phyloP scores from a whole-genome alignment of 768 basidiomycete genomes.

The Leccinum subtestaceum region DNA sequence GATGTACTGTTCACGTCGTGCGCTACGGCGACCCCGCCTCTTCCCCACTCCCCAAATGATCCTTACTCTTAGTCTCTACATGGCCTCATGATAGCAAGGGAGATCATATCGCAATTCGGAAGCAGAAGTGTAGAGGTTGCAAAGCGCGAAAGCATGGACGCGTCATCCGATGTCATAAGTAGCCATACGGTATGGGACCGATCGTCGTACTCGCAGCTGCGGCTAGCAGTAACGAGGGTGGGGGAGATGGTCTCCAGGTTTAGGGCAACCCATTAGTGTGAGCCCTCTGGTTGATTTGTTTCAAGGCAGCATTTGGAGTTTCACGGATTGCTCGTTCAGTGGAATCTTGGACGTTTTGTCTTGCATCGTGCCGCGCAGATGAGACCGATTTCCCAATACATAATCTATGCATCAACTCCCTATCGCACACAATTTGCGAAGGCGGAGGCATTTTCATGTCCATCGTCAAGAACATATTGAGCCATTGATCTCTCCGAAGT shows the following conservation, averaged over 20 bases:
- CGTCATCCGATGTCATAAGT: background rate
- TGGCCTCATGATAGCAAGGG: background rate
- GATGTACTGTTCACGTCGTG: background rate
- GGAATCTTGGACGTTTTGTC: background rate
- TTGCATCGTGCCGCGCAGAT: background rate
- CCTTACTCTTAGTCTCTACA: background rate
- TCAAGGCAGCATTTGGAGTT: background rate
- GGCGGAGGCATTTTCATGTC: background rate
- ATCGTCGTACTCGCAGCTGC: background rate
- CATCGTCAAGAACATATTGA: background rate
- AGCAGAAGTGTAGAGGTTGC: background rate
- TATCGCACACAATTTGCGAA: background rate
- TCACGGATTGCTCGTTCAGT: background rate
- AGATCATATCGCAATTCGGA: background rate
- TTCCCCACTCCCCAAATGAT: background rate
- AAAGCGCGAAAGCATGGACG: background rate
- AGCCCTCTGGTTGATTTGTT: background rate
- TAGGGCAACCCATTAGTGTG: background rate
- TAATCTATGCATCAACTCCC: background rate
- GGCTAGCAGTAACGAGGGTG: background rate
- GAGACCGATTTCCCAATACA: background rate
- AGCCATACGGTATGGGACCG: background rate
- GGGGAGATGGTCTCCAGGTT: background rate
- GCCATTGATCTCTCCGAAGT: no score
- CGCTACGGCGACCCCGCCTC: background rate